A percentile compares a stretch with the other conserved stretches of the same genome.
phyloP scores from a whole-genome alignment of 179 eudicot genomes.

The Actinidia arguta region DNA sequence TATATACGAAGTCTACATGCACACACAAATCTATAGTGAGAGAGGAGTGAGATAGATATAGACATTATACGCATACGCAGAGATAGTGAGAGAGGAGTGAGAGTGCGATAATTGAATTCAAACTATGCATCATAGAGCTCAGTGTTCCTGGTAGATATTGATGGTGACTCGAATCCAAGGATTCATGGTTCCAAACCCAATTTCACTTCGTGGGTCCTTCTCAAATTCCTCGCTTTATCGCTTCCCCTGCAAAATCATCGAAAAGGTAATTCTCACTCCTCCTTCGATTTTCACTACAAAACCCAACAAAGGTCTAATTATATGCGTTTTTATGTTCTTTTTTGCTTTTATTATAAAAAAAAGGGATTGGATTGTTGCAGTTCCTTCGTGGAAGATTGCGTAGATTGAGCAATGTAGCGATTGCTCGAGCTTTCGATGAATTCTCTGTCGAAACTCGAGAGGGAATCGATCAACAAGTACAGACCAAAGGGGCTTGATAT shows the following conservation, averaged over 20 bases:
- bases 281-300: background rate
- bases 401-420: conserved; percentile 26
- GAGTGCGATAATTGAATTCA: background rate
- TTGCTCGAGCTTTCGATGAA: conserved; percentile 24
- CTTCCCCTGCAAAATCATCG: conserved; percentile 19
- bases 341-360: background rate
- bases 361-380: conserved; percentile 23
- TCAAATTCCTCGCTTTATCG: conserved; percentile 27
- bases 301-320: background rate
- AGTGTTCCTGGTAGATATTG: background rate
- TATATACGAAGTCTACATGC: background rate
- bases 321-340: background rate
- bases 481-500: conserved; percentile 11
- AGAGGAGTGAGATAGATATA: too few relatives aligned
- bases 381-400: conserved; percentile 15
- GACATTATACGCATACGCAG: background rate
- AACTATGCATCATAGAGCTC: background rate
- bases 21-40: background rate
- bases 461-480: background rate
- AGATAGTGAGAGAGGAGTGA: background rate
- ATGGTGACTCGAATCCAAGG: conserved; percentile 26
- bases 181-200: conserved; percentile 23
- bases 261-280: conserved; percentile 21
- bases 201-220: conserved; percentile 29
- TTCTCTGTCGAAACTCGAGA: conserved; percentile 28